phyloP scores from a whole-genome alignment of 495 filamentous ascomycete genomes.

The Hypoxylon subgilvum region DNA sequence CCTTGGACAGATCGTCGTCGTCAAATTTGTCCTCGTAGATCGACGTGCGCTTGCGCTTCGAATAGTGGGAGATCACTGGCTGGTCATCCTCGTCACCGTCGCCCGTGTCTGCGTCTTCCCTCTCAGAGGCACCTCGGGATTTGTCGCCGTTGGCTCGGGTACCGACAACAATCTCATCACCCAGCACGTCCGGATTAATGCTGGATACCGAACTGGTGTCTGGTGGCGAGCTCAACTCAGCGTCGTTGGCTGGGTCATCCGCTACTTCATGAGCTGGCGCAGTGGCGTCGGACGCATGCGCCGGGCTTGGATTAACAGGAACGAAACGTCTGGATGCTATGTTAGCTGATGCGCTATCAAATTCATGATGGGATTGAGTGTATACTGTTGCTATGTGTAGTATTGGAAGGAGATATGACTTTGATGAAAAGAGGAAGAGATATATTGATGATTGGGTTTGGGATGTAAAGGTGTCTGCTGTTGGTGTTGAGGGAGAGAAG shows the following conservation, averaged over 20 bases:
- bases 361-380: not conserved
- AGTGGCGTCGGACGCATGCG: conserved; percentile 23
- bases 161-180: conserved; percentile 57
- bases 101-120: conserved; percentile 46
- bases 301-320: conserved; percentile 1
- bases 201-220: conserved; percentile 47
- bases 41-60: conserved; percentile 58
- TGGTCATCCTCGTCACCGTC: conserved; percentile 44
- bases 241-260: conserved; percentile 38
- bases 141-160: conserved; percentile 44
- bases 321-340: not conserved
- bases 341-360: too few species aligned
- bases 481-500: not conserved
- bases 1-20: conserved; percentile 33
- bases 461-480: not conserved
- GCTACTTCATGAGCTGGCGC: not conserved
- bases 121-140: conserved; percentile 36
- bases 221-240: conserved; percentile 43
- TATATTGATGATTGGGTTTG: too few species aligned
- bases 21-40: conserved; percentile 49
- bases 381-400: not conserved
- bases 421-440: not conserved
- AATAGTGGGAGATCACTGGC: conserved; percentile 41
- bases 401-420: not conserved
- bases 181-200: conserved; percentile 41